Base-by-base conservation (phyloP, 148 eudicot species). In the Rheum nobile region DNA sequence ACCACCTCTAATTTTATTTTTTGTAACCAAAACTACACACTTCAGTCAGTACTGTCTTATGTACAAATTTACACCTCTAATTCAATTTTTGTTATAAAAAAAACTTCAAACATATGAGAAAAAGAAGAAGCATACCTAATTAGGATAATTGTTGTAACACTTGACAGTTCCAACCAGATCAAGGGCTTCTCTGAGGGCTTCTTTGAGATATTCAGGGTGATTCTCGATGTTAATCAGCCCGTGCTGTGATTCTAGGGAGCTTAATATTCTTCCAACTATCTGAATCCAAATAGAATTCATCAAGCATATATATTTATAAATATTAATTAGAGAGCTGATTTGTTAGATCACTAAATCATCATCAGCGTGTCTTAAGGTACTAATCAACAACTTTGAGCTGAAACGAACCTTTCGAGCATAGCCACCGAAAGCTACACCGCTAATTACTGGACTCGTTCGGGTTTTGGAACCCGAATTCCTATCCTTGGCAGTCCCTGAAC, bases 361-460 rank as follows among this genome's bases (percentile, higher is more conserved):
- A n/a, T n/a, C n/a, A n/a, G 8, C 2, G 6, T 72, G 11, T 48
- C 43, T 41, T 41, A 41, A 41, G 2, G 43, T 3, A 41, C 5
- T 41, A 3, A 41, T 41, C 43, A 41, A 37, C 39, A 37, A 37
- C 39, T 6, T 41, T 3, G 43, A 9, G 43, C 43, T 0, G 0
- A 37, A 37, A 41, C 43, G 10, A 31, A 88, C 98, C 96, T 94
- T 94, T 47, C 98, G 82, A 31, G 97, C 98, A 83, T 89, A 94
- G 68, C 96, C 93, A 72, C 98, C 98, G 75, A 89, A 94, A 75
- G 97, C 98, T 52, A 94, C 81, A 47, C 94, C 97, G 61, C 87
- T 82, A 22, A 94, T 88, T 71, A 81, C 75, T 41, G 96, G 86
- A 57, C 72, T 69, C 0, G 41, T 41, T 24, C 79, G 48, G 67